These are phyloP conservation scores for Agrostemma githago DNA, from an alignment of 148 eudicot species.

Conservation along the genomic window DNA sequence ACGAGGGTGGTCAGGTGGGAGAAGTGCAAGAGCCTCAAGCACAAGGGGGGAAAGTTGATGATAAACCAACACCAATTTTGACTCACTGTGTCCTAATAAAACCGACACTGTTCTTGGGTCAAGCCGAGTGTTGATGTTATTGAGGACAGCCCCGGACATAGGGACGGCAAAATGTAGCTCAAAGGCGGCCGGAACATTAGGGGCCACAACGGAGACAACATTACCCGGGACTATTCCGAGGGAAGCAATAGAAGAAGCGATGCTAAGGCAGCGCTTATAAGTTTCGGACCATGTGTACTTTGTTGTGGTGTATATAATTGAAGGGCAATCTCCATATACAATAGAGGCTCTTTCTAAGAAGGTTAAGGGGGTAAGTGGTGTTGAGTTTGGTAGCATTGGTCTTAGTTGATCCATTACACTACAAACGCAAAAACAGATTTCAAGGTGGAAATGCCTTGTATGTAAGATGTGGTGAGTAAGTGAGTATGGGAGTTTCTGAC, in stretches of 20 bases:
- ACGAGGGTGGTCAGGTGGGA: constrained; percentile 15
- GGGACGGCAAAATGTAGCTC: constrained; percentile 26
- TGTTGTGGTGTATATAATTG: constrained; percentile 18
- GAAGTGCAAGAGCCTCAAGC: constrained; percentile 14
- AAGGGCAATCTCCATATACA: constrained; percentile 16
- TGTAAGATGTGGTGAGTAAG: background rate
- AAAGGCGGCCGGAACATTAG: constrained; percentile 23
- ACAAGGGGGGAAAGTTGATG: constrained; percentile 17
- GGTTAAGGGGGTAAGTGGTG: constrained; percentile 22
- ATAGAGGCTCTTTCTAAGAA: constrained; percentile 17
- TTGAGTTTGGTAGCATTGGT: constrained; percentile 18
- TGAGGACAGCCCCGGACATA: constrained; percentile 25
- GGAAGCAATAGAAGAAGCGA: constrained; percentile 15
- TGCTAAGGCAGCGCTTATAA: constrained; percentile 12
- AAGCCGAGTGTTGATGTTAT: constrained; percentile 18
- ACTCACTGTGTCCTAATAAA: constrained; percentile 18
- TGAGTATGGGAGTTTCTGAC: background rate
- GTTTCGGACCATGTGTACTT: constrained; percentile 17
- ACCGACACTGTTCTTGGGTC: constrained; percentile 22
- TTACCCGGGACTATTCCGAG: constrained; percentile 11
- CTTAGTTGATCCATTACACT: constrained; percentile 20
- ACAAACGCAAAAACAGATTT: background rate
- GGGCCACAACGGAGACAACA: constrained; percentile 21
- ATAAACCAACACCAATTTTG: constrained; percentile 21
- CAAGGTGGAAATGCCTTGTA: background rate